Evolutionary conservation across 2,329 filamentous ascomycete species (phyloP).

Genomic region (Fusarium udum): DNA sequence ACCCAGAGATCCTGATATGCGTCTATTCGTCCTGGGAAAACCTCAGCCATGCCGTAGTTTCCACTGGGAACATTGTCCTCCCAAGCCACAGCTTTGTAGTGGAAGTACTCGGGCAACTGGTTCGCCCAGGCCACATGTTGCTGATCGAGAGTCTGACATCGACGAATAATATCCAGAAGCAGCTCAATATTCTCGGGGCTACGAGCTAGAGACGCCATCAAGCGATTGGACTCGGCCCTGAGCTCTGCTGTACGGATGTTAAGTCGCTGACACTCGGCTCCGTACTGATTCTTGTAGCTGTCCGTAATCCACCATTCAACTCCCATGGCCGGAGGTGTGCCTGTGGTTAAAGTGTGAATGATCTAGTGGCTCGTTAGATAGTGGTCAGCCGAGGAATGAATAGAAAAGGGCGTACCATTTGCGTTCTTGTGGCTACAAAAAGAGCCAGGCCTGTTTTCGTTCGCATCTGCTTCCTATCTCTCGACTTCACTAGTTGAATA

Average conservation of each 20-base stretch:
- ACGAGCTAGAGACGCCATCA: conserved; percentile 58
- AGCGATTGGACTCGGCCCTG: conserved; percentile 61
- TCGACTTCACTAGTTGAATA: conserved; percentile 67
- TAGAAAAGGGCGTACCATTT: conserved; percentile 58
- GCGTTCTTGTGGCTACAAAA: conserved; percentile 68
- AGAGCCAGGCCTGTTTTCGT: conserved; percentile 64
- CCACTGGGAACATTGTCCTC: conserved; percentile 62
- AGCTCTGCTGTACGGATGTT: conserved; percentile 65
- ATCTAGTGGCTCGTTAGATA: conserved; percentile 52
- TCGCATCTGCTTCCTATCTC: conserved; percentile 64
- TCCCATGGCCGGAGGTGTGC: conserved; percentile 62
- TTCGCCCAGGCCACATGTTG: conserved; percentile 63
- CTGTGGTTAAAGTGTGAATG: conserved; percentile 64
- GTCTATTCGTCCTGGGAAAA: conserved; percentile 69
- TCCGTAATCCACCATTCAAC: conserved; percentile 68
- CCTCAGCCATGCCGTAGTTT: conserved; percentile 63
- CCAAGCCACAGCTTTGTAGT: conserved; percentile 65
- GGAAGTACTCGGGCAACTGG: conserved; percentile 60
- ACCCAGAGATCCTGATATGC: conserved; percentile 68
- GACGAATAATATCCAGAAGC: conserved; percentile 61
- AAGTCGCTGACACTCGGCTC: conserved; percentile 60
- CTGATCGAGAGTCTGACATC: conserved; percentile 62
- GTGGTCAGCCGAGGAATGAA: neutral
- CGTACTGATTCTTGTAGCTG: conserved; percentile 59
- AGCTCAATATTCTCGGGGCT: conserved; percentile 61